phyloP scores from a whole-genome alignment of 2,329 filamentous ascomycete genomes.

The Endoconidiophora polonica region DNA sequence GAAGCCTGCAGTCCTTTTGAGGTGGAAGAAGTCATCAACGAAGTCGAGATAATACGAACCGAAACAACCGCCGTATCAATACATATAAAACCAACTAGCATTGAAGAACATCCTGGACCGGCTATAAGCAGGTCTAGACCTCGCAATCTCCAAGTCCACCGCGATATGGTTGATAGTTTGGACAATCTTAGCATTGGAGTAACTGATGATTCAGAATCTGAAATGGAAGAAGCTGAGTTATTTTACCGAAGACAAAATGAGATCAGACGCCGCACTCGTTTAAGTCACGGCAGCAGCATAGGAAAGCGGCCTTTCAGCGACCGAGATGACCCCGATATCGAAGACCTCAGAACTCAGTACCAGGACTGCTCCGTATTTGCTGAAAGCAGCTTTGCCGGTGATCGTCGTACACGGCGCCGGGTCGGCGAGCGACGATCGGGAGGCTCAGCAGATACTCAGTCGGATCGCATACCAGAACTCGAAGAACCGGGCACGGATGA shows the following conservation, averaged over 20 bases:
- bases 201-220: slow-evolving; percentile 22
- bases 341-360: slow-evolving; percentile 17
- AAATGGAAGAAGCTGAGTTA: slow-evolving; percentile 41
- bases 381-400: slow-evolving; percentile 25
- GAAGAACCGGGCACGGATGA: slow-evolving; percentile 35
- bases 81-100: not conserved
- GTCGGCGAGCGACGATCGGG: slow-evolving; percentile 29
- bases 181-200: slow-evolving; percentile 22
- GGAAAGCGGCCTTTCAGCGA: slow-evolving; percentile 38
- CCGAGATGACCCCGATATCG: slow-evolving; percentile 33
- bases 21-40: slow-evolving; percentile 27
- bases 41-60: slow-evolving; percentile 21
- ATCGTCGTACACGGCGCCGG: slow-evolving; percentile 30
- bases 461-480: slow-evolving; percentile 34
- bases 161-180: slow-evolving; percentile 5
- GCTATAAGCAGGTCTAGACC: slow-evolving; percentile 25
- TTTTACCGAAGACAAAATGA: slow-evolving; percentile 22
- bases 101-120: slow-evolving; percentile 25
- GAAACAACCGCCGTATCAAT: too few relatives aligned
- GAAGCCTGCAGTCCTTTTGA: slow-evolving; percentile 17
- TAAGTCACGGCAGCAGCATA: slow-evolving; percentile 36
- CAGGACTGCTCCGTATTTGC: slow-evolving; percentile 14
- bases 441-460: slow-evolving; percentile 31
- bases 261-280: slow-evolving; percentile 27
- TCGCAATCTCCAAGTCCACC: slow-evolving; percentile 16